These are phyloP conservation scores for Dactylellina sp. DNA, from an alignment of 2,329 filamentous ascomycete genomes.

Conservation along the genomic window DNA sequence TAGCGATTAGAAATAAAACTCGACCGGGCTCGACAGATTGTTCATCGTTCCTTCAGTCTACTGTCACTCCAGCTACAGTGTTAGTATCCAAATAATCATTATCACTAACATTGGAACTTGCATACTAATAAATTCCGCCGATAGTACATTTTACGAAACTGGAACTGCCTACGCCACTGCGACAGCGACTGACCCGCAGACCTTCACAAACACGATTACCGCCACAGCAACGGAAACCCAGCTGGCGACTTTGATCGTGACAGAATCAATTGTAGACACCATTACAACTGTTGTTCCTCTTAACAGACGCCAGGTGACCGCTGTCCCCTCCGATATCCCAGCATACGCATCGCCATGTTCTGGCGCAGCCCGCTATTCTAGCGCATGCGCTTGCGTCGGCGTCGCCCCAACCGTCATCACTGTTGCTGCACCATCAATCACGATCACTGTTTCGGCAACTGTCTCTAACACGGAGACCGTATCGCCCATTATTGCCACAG, in stretches of 20 bases:
- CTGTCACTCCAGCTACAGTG: conserved; percentile 3
- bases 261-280: neutral
- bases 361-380: neutral
- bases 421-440: neutral
- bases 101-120: neutral
- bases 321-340: neutral
- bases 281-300: neutral
- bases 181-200: neutral
- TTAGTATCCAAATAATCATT: neutral
- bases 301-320: neutral
- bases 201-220: neutral
- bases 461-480: too few species aligned
- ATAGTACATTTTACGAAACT: neutral
- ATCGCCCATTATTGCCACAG: too few species aligned
- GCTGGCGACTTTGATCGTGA: neutral
- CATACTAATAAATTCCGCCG: neutral
- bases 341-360: conserved; percentile 9
- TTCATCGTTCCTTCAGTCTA: neutral
- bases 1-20: neutral
- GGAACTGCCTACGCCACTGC: neutral
- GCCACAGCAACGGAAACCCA: neutral
- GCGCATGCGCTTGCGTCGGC: neutral
- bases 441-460: too few species aligned
- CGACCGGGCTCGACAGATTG: conserved; percentile 3
- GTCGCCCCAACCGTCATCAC: neutral